Conservation (phyloP, 2,329 filamentous ascomycete species). For the Colletotrichum acutatum region DNA sequence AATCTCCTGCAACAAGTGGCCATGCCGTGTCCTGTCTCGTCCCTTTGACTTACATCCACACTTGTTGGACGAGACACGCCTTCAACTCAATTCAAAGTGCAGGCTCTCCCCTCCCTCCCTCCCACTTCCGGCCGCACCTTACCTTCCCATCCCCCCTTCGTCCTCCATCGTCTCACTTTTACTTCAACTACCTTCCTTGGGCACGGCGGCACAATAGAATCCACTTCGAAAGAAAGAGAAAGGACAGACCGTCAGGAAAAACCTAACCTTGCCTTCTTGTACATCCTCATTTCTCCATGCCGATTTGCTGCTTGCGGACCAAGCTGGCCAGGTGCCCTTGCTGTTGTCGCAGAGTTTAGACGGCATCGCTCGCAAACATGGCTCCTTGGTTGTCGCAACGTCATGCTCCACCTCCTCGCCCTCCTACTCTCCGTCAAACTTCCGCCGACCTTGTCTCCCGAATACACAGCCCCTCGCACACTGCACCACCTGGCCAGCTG, state of each 20-base stretch:
- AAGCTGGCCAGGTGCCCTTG: slow-evolving; percentile 29
- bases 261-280: not conserved
- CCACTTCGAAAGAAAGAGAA: not conserved
- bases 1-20: not conserved
- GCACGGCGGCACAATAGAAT: not conserved
- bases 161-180: not conserved
- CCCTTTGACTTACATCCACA: not conserved
- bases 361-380: slow-evolving; percentile 42
- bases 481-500: slow-evolving; percentile 34
- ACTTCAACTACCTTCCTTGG: slow-evolving; percentile 4
- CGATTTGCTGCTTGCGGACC: not conserved
- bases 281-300: not conserved
- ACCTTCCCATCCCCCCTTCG: not conserved
- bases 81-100: not conserved
- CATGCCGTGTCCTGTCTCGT: slow-evolving; percentile 1
- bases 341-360: slow-evolving; percentile 32
- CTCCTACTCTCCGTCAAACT: slow-evolving; percentile 34
- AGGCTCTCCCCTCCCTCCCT: not conserved
- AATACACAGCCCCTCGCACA: slow-evolving; percentile 48
- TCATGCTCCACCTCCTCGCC: slow-evolving; percentile 37
- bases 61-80: not conserved
- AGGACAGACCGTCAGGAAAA: not conserved
- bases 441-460: slow-evolving; percentile 48
- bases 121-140: not conserved
- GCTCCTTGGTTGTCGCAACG: slow-evolving; percentile 42